Conservation (phyloP, 345 rosid species). For the Hibiscus mutabilis region DNA sequence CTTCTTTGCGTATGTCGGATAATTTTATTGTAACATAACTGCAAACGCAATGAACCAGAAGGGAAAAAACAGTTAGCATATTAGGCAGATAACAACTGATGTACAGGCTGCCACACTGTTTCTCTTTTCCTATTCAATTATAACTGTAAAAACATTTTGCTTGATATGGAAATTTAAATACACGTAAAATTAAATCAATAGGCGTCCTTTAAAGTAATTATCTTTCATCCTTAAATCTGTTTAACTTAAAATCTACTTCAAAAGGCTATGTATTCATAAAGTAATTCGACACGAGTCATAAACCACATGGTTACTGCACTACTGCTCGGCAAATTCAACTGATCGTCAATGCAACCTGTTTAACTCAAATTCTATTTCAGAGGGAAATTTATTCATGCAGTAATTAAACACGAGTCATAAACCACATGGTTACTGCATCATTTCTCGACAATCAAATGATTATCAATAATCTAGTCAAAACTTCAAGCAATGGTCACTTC, state of each 20-base stretch:
- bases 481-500: neutral
- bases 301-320: neutral
- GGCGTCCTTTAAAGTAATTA: neutral
- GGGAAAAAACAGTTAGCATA: conserved; percentile 9
- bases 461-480: neutral
- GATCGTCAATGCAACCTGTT: neutral
- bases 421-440: neutral
- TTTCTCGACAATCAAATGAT: neutral
- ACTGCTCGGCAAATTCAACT: neutral
- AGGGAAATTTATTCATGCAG: neutral
- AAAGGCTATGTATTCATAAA: neutral
- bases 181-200: neutral
- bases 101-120: neutral
- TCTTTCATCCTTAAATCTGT: conserved; percentile 5
- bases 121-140: neutral
- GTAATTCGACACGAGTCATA: neutral
- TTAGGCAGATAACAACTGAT: neutral
- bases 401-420: neutral
- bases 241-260: neutral
- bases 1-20: conserved; percentile 61
- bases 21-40: conserved; percentile 42
- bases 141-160: neutral
- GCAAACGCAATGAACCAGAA: conserved; percentile 17
- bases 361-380: neutral
- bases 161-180: neutral